A percentile compares a stretch with the other conserved stretches of the same genome.
These are phyloP conservation scores for Suillus variegatus DNA, from an alignment of 768 basidiomycete species.

Conservation along the genomic window DNA sequence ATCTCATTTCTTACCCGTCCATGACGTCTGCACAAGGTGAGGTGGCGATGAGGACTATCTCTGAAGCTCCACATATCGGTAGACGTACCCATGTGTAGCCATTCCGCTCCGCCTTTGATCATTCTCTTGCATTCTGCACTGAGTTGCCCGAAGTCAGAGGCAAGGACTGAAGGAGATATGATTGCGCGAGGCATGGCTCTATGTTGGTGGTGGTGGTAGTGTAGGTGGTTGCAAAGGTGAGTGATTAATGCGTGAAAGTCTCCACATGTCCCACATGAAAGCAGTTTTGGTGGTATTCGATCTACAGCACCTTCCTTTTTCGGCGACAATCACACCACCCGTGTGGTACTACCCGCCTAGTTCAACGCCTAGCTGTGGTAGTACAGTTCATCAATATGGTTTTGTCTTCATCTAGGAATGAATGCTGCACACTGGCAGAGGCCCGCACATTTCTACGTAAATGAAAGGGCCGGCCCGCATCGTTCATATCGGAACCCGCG, in stretches of 20 bases:
- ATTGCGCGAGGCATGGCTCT: slow-evolving; percentile 79
- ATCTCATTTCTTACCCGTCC: slow-evolving; percentile 72
- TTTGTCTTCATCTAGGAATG: too few relatives aligned
- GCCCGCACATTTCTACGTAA: not conserved
- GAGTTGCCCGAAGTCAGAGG: slow-evolving; percentile 95
- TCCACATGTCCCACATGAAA: slow-evolving; percentile 12
- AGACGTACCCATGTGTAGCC: slow-evolving; percentile 92
- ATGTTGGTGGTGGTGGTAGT: slow-evolving; percentile 7
- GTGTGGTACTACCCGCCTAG: too few relatives aligned
- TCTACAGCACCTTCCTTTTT: slow-evolving; percentile 32
- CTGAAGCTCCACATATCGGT: slow-evolving; percentile 10
- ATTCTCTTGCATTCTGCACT: slow-evolving; percentile 95
- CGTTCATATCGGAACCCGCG: not conserved
- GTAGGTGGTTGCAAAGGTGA: slow-evolving; percentile 5
- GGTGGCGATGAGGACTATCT: slow-evolving; percentile 14
- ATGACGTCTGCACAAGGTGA: slow-evolving; percentile 72
- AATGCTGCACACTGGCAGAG: too few relatives aligned
- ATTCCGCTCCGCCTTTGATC: slow-evolving; percentile 94
- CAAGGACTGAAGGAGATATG: slow-evolving; percentile 95
- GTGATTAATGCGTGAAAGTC: slow-evolving; percentile 1
- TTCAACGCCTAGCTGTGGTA: not conserved
- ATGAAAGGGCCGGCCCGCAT: not conserved
- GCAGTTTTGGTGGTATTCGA: slow-evolving; percentile 6
- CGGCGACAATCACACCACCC: slow-evolving; percentile 6
- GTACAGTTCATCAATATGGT: not conserved